Evolutionary conservation across 208 protist species (phyloP).

Genomic region (Endotrypanum monterogeii): DNA sequence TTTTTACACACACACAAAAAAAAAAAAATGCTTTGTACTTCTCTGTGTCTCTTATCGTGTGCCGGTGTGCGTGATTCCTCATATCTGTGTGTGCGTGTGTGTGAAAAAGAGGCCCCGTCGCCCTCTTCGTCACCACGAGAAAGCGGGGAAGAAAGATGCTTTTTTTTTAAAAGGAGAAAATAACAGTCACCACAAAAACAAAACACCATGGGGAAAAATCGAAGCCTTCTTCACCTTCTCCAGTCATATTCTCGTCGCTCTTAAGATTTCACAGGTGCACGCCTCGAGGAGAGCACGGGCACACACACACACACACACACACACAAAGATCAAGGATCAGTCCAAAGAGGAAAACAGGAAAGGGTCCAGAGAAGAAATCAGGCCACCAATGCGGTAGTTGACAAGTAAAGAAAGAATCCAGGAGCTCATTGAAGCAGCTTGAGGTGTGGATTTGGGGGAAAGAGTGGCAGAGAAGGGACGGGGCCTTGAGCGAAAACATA

Average conservation of each 20-base stretch:
- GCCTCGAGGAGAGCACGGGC: no score
- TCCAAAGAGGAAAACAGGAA: background rate
- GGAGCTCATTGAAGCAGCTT: background rate
- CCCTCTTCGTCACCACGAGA: background rate
- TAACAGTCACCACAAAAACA: background rate
- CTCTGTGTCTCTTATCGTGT: background rate
- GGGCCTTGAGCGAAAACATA: background rate
- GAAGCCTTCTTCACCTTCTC: no score
- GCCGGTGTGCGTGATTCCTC: background rate
- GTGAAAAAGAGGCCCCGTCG: background rate
- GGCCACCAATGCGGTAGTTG: background rate
- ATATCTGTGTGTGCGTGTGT: background rate
- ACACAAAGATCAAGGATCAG: no score
- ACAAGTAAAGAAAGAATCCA: background rate
- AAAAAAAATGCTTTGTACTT: background rate
- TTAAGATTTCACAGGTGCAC: no score
- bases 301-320: no score
- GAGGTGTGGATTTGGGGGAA: background rate
- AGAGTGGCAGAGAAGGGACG: no score
- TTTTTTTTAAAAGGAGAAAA: background rate
- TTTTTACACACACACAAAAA: no score
- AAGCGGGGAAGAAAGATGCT: no score
- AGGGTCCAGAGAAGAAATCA: background rate
- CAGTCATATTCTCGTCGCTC: no score
- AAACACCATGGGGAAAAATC: no score